phyloP scores from a whole-genome alignment of 352 stramenopile genomes.

The Phytophthora meadii region DNA sequence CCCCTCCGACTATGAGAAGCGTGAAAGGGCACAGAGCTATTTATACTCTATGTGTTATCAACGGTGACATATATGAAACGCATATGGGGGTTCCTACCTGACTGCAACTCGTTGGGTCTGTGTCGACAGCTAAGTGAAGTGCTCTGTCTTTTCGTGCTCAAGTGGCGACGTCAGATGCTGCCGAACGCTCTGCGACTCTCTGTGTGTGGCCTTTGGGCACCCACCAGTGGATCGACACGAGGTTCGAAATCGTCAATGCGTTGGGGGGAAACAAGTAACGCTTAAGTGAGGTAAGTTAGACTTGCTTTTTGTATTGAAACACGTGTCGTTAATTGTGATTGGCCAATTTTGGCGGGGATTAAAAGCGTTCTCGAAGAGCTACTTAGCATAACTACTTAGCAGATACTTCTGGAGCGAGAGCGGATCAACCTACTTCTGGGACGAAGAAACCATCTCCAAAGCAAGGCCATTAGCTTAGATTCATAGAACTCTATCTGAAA shows the following conservation, averaged over 20 bases:
- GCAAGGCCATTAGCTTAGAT: too few relatives aligned
- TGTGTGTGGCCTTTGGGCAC: constrained; percentile 52
- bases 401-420: constrained; percentile 2
- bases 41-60: constrained; percentile 16
- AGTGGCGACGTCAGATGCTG: constrained; percentile 7
- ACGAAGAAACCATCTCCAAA: too few relatives aligned
- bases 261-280: constrained; percentile 38
- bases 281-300: constrained; percentile 28
- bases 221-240: constrained; percentile 47
- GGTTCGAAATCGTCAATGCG: constrained; percentile 51
- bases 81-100: constrained; percentile 15
- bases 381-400: background rate
- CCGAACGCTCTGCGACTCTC: constrained; percentile 36
- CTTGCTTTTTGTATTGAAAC: constrained; percentile 15
- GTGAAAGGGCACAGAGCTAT: constrained; percentile 34
- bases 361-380: constrained; percentile 15
- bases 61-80: background rate
- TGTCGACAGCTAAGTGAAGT: constrained; percentile 6
- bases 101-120: background rate
- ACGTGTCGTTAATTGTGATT: constrained; percentile 16
- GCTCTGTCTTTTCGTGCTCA: constrained; percentile 7
- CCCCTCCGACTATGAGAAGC: background rate
- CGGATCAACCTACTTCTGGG: too few relatives aligned
- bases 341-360: constrained; percentile 14
- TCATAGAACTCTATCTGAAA: too few relatives aligned